A percentile compares a stretch with the other conserved stretches of the same genome.
These are phyloP conservation scores for Xylaria castorea DNA, from an alignment of 495 filamentous ascomycete species.

Conservation along the genomic window DNA sequence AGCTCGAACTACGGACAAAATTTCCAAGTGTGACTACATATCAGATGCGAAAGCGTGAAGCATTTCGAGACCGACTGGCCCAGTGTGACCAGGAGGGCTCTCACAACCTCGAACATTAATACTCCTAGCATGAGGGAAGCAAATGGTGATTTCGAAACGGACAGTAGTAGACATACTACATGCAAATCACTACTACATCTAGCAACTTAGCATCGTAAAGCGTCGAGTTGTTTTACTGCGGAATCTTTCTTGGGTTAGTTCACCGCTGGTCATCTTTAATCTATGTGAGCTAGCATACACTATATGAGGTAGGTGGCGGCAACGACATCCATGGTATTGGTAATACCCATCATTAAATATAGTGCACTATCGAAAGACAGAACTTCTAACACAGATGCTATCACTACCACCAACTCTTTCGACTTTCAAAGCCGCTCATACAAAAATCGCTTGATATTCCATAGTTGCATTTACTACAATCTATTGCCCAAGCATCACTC, in stretches of 20 bases:
- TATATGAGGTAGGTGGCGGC: slow-evolving; percentile 16
- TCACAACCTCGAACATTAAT: background rate
- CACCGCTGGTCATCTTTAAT: background rate
- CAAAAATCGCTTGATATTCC: background rate
- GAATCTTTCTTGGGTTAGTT: slow-evolving; percentile 6
- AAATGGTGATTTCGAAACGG: background rate
- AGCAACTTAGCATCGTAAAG: background rate
- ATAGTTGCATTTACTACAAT: background rate
- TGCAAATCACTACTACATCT: slow-evolving; percentile 15
- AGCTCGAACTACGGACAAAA: background rate
- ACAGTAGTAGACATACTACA: background rate
- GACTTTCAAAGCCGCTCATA: background rate
- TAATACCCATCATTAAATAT: background rate
- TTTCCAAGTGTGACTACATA: background rate
- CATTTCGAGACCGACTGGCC: too few species aligned
- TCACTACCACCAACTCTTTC: background rate
- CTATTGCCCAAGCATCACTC: background rate
- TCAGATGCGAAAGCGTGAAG: background rate
- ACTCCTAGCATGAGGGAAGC: background rate
- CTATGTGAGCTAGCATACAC: background rate
- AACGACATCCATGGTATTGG: background rate
- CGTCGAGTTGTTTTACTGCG: background rate
- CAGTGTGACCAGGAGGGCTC: background rate
- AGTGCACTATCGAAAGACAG: background rate
- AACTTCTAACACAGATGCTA: background rate